These are phyloP conservation scores for Komagataella phaffii DNA, from an alignment of 805 yeast genomes.

Conservation along the genomic window DNA sequence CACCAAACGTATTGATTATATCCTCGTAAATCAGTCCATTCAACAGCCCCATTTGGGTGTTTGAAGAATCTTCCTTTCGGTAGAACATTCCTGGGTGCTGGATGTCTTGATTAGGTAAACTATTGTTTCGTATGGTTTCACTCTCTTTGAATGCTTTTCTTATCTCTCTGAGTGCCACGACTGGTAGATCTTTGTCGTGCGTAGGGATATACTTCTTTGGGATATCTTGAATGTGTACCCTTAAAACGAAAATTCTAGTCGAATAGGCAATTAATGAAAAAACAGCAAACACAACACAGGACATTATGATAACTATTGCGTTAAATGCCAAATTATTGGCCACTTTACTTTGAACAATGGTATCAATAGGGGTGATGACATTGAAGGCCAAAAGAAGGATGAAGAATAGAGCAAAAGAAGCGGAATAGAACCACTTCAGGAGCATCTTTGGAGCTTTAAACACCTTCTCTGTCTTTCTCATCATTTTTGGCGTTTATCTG, in stretches of 20 bases:
- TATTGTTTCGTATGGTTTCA: conserved; percentile 21
- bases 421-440: conserved; percentile 27
- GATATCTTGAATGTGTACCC: conserved; percentile 54
- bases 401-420: conserved; percentile 26
- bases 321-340: conserved; percentile 56
- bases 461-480: conserved; percentile 7
- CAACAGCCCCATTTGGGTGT: conserved; percentile 9
- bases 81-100: conserved; percentile 37
- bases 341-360: conserved; percentile 44
- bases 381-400: conserved; percentile 40
- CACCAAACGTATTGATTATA: conserved; percentile 45
- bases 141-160: conserved; percentile 26
- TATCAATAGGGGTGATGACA: conserved; percentile 69
- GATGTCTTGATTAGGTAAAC: conserved; percentile 27
- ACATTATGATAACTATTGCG: conserved; percentile 67
- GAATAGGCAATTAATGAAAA: conserved; percentile 37
- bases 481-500: not conserved
- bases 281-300: conserved; percentile 47
- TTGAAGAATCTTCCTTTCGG: conserved; percentile 2
- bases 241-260: conserved; percentile 42
- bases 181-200: conserved; percentile 44
- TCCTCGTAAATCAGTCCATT: conserved; percentile 31
- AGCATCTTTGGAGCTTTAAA: conserved; percentile 3
- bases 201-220: conserved; percentile 70
- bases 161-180: conserved; percentile 26